Percentiles rank a stretch among this genome's conserved stretches.
Evolutionary conservation across 2,329 filamentous ascomycete species (phyloP).

Genomic region (Pseudogymnoascus pannorum): DNA sequence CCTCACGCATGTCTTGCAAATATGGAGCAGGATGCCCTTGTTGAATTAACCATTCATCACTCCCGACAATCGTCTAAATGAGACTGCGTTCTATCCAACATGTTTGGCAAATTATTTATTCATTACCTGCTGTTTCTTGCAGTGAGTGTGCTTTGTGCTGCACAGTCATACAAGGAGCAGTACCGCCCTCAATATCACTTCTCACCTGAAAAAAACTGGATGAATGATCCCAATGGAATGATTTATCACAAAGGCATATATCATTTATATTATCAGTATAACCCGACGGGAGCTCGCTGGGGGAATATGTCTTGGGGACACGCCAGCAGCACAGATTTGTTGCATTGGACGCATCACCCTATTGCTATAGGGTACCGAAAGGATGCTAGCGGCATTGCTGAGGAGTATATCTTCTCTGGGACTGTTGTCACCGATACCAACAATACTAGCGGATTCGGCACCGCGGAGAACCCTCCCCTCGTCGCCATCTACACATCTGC

Average conservation of each 20-base stretch:
- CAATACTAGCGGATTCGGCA: conserved; percentile 61
- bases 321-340: conserved; percentile 54
- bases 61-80: too few relatives aligned
- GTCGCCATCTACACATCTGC: conserved; percentile 47
- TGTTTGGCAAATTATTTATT: too few relatives aligned
- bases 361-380: conserved; percentile 41
- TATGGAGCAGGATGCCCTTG: too few relatives aligned
- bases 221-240: conserved; percentile 61
- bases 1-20: too few relatives aligned
- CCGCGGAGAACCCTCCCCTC: conserved; percentile 50
- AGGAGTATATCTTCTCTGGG: conserved; percentile 44
- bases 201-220: conserved; percentile 44
- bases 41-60: too few relatives aligned
- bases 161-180: not conserved
- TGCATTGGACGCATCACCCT: conserved; percentile 57
- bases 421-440: conserved; percentile 53
- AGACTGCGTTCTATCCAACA: too few relatives aligned
- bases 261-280: conserved; percentile 60
- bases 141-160: too few relatives aligned
- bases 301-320: conserved; percentile 63
- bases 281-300: conserved; percentile 40
- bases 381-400: conserved; percentile 31
- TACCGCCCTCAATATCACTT: conserved; percentile 46
- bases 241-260: conserved; percentile 48
- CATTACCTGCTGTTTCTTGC: too few relatives aligned